Conservation (phyloP, 805 yeast species). For the Candida verbasci region DNA sequence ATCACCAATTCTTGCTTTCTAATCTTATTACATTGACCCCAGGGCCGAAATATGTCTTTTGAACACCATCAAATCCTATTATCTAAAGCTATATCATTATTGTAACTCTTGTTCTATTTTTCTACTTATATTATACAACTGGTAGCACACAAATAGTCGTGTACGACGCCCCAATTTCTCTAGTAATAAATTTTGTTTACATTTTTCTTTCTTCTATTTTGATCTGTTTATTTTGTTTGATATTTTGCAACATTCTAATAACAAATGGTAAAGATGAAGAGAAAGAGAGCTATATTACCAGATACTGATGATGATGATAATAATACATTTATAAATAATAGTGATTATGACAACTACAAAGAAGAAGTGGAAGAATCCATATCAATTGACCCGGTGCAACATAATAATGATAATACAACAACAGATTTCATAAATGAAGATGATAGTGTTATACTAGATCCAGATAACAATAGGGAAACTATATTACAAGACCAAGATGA, state of each 20-base stretch:
- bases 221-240: no score
- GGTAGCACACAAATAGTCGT: slow-evolving; percentile 1
- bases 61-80: no score
- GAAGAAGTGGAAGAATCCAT: neutral
- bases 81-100: no score
- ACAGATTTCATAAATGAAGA: neutral
- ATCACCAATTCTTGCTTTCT: no score
- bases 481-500: no score
- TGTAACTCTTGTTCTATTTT: no score
- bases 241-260: neutral
- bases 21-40: no score
- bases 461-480: no score
- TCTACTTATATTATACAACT: neutral
- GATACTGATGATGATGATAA: slow-evolving; percentile 16
- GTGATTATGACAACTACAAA: slow-evolving; percentile 31
- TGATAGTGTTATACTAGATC: slow-evolving; percentile 1
- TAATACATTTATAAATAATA: slow-evolving; percentile 35
- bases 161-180: slow-evolving; percentile 6
- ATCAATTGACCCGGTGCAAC: neutral
- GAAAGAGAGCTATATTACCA: slow-evolving; percentile 6
- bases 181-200: neutral
- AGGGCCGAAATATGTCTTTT: no score
- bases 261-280: slow-evolving; percentile 6
- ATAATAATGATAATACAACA: neutral
- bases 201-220: slow-evolving; percentile 1